Conservation (phyloP, 2,329 filamentous ascomycete genomes). For the Colletotrichum sublineola region DNA sequence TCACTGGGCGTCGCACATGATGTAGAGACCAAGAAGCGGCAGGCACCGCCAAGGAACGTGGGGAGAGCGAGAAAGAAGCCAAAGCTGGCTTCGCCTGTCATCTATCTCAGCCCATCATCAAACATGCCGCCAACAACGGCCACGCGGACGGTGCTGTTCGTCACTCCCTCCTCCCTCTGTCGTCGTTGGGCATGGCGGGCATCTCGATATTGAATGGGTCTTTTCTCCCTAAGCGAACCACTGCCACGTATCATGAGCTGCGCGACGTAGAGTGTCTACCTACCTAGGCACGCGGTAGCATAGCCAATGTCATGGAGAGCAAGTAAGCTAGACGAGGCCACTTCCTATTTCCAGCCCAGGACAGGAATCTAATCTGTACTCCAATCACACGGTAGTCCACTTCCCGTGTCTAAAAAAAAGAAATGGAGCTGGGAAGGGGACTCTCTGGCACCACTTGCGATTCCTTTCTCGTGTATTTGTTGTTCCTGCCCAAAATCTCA, state of each 20-base stretch:
- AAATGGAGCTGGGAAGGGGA: neutral
- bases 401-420: conserved; percentile 19
- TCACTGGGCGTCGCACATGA: neutral
- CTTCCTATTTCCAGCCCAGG: neutral
- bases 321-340: neutral
- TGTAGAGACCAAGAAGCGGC: neutral
- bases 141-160: neutral
- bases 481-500: neutral
- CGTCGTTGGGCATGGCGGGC: neutral
- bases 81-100: conserved; percentile 27
- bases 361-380: conserved; percentile 10
- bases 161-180: neutral
- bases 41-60: conserved; percentile 14
- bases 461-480: neutral
- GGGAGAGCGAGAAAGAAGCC: conserved; percentile 8
- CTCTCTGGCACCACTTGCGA: neutral
- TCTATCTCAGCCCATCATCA: conserved; percentile 41
- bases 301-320: neutral
- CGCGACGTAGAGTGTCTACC: neutral
- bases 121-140: conserved; percentile 15
- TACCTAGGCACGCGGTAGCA: neutral
- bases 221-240: neutral
- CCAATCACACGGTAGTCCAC: conserved; percentile 1
- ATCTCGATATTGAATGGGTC: neutral
- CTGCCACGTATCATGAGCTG: neutral